Percentiles rank a stretch among this genome's conserved stretches.
These are phyloP conservation scores for Pseudocercospora fuligena DNA, from an alignment of 2,329 filamentous ascomycete genomes.

Conservation along the genomic window DNA sequence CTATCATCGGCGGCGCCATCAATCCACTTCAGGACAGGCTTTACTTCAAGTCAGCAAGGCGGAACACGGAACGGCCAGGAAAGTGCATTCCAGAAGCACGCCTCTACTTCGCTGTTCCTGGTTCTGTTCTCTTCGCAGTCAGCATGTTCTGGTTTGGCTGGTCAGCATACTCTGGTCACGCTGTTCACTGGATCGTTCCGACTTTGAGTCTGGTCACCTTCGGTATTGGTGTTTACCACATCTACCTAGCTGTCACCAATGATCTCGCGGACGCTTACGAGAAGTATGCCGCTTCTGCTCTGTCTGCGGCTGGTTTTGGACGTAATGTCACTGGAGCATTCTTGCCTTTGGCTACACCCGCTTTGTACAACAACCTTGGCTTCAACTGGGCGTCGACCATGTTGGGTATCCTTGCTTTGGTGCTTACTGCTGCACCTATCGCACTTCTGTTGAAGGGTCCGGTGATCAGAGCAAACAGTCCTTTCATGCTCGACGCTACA, in stretches of 20 bases:
- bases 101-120: constrained; percentile 47
- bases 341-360: constrained; percentile 50
- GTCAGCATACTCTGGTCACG: constrained; percentile 48
- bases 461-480: constrained; percentile 34
- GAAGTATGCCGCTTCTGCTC: constrained; percentile 53
- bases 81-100: constrained; percentile 47
- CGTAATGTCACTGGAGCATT: constrained; percentile 54
- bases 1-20: constrained; percentile 45
- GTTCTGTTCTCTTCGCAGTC: constrained; percentile 49
- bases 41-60: constrained; percentile 42
- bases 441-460: constrained; percentile 42
- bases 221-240: constrained; percentile 57
- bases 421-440: constrained; percentile 48
- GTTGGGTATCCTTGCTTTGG: constrained; percentile 49
- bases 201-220: constrained; percentile 55
- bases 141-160: constrained; percentile 56
- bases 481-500: constrained; percentile 37
- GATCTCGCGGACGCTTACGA: constrained; percentile 56
- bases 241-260: constrained; percentile 56
- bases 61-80: constrained; percentile 36
- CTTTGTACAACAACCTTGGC: constrained; percentile 51
- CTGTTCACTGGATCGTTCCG: constrained; percentile 51
- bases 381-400: constrained; percentile 54
- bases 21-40: constrained; percentile 46
- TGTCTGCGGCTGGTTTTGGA: constrained; percentile 50